Conservation (phyloP, 805 yeast genomes). For the Kockiozyma suomiensis region DNA sequence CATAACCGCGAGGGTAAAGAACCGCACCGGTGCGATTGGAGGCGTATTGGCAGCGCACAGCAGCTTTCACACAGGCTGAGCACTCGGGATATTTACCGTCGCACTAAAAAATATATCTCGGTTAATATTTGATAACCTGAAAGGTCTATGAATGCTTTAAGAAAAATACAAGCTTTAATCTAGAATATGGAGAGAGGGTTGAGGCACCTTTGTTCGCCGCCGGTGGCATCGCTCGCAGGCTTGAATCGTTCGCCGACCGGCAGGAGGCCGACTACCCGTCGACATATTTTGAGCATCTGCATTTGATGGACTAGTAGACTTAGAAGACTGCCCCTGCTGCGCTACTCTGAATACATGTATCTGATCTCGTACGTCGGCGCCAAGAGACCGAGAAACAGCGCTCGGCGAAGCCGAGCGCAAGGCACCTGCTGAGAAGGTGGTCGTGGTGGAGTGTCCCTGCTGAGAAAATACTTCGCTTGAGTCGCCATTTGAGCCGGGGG, state of each 20-base stretch:
- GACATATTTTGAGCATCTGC: background rate
- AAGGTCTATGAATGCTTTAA: background rate
- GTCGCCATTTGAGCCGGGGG: no score
- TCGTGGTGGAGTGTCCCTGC: background rate
- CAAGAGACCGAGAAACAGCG: constrained; percentile 17
- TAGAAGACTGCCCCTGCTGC: background rate
- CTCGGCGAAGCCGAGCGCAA: constrained; percentile 18
- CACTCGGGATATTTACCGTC: constrained; percentile 32
- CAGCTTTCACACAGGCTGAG: constrained; percentile 27
- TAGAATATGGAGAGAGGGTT: background rate
- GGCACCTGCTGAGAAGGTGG: constrained; percentile 6
- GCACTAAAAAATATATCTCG: constrained; percentile 7
- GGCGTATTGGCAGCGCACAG: constrained; percentile 27
- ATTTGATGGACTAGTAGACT: background rate
- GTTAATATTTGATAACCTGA: background rate
- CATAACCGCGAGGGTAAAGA: constrained; percentile 25
- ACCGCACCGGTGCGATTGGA: constrained; percentile 23
- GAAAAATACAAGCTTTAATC: no score
- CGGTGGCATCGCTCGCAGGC: constrained; percentile 32
- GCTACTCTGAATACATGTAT: constrained; percentile 18
- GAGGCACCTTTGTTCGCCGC: constrained; percentile 27
- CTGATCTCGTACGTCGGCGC: constrained; percentile 23
- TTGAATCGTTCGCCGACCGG: constrained; percentile 21
- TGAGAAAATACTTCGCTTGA: no score
- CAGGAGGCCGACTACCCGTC: background rate